phyloP scores from a whole-genome alignment of 495 filamentous ascomycete species.

The Aspergillus cavernicola region DNA sequence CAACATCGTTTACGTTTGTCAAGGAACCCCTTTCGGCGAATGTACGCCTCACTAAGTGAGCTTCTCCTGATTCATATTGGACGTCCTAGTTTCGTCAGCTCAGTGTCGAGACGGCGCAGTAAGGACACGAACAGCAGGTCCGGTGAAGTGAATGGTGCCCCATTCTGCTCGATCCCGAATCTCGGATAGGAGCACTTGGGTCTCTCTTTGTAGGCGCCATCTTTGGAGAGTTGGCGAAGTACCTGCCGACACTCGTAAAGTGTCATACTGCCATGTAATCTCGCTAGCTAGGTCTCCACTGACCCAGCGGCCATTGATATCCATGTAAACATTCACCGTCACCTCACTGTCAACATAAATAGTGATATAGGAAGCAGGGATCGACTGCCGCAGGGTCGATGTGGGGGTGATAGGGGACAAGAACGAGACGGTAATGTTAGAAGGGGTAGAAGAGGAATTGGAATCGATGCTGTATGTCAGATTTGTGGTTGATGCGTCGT shows the following conservation, averaged over 20 bases:
- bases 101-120: not conserved
- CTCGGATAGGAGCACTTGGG: slow-evolving; percentile 71
- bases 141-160: slow-evolving; percentile 80
- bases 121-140: slow-evolving; percentile 49
- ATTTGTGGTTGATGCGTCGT: slow-evolving; percentile 91
- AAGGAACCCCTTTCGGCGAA: slow-evolving; percentile 71
- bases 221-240: slow-evolving; percentile 43
- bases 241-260: slow-evolving; percentile 29
- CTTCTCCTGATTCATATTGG: slow-evolving; percentile 67
- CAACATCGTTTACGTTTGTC: slow-evolving; percentile 58
- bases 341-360: slow-evolving; percentile 68
- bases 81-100: slow-evolving; percentile 45
- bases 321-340: slow-evolving; percentile 78
- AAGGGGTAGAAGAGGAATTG: slow-evolving; percentile 25
- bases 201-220: slow-evolving; percentile 61
- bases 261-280: slow-evolving; percentile 64
- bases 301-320: slow-evolving; percentile 87
- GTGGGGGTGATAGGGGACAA: slow-evolving; percentile 90
- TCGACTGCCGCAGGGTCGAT: slow-evolving; percentile 84
- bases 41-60: slow-evolving; percentile 59
- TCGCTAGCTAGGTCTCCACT: slow-evolving; percentile 66
- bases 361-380: slow-evolving; percentile 83
- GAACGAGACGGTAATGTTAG: slow-evolving; percentile 74
- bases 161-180: slow-evolving; percentile 77
- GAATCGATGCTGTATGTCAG: slow-evolving; percentile 72